Evolutionary conservation across 345 rosid species (phyloP), one percentile per base, ranked within the genome.

Genomic region (Ricinus communis): DNA sequence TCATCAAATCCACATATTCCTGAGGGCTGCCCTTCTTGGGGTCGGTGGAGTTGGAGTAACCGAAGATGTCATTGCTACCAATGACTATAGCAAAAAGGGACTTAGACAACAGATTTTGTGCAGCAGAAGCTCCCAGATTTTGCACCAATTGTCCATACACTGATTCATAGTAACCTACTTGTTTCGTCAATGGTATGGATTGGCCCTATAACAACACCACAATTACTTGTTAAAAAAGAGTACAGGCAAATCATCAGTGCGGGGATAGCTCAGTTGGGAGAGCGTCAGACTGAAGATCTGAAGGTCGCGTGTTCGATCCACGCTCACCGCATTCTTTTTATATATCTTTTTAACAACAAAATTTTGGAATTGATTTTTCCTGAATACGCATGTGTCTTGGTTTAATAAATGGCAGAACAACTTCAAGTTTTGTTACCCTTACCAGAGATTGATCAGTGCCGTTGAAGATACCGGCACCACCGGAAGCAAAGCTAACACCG

Each of bases 201-300:
- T 89, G 90, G 4, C 71, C n/a, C 89, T 86, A 8, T 6, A 33
- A 33, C 38, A 33, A 33, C 2, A 33, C 38, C 4, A 2, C 2
- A 33, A 33, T 33, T 33, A 33, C 6, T 33, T 33, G n/a, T n/a
- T n/a, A n/a, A n/a, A n/a, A n/a, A n/a, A n/a, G n/a, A n/a, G n/a
- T n/a, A n/a, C n/a, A n/a, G n/a, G n/a, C n/a, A n/a, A n/a, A n/a
- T n/a, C 33, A 62, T 10, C 14, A 5, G n/a, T 0, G 93, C 86
- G 90, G 92, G 90, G 93, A 84, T 88, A 88, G 96, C 92, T 87
- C 88, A 89, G 92, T 89, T 87, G 97, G 97, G 97, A 88, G 90
- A 88, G 96, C 92, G 86, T 90, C 89, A 87, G 96, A 90, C 96
- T 91, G 93, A 91, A 90, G 96, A 90, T 91, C 91, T 90, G 91